A percentile compares a stretch with the other conserved stretches of the same genome.
These are phyloP conservation scores for Tuber indicum DNA, from an alignment of 495 filamentous ascomycete genomes.

Conservation along the genomic window DNA sequence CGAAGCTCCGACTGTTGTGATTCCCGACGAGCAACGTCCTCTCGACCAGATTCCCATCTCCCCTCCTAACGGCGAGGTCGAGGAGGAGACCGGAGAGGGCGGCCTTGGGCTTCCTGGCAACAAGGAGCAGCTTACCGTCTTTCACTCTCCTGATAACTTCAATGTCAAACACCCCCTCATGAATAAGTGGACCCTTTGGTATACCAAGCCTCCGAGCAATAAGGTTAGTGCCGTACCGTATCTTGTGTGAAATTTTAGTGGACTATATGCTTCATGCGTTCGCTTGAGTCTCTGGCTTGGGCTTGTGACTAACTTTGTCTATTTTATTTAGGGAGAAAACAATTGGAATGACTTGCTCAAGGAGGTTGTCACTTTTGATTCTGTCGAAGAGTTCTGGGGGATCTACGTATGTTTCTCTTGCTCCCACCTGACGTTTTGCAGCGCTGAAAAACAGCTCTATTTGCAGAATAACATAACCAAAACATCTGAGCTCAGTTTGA, in stretches of 20 bases:
- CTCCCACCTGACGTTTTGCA: background rate
- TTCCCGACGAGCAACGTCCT: conserved; percentile 43
- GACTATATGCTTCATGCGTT: background rate
- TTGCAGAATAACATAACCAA: conserved; percentile 94
- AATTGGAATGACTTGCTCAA: conserved; percentile 98
- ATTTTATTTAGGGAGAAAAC: conserved; percentile 55
- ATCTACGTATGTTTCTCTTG: conserved; percentile 69
- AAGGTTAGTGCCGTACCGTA: conserved; percentile 57
- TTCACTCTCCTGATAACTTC: conserved; percentile 96
- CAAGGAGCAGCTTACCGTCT: conserved; percentile 72
- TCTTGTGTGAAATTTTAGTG: conserved; percentile 3
- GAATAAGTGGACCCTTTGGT: conserved; percentile 97
- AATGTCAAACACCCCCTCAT: conserved; percentile 97
- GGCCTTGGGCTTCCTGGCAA: conserved; percentile 43
- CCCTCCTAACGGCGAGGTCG: conserved; percentile 47
- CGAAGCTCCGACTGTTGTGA: conserved; percentile 13
- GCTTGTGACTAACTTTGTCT: background rate
- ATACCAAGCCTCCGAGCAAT: conserved; percentile 95
- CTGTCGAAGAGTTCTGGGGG: conserved; percentile 99
- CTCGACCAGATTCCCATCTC: conserved; percentile 67
- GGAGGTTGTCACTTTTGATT: conserved; percentile 96
- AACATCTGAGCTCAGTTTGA: conserved; percentile 87
- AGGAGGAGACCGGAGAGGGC: conserved; percentile 43
- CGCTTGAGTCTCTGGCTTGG: background rate
- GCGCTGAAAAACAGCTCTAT: conserved; percentile 22